Percentiles rank a stretch among this genome's conserved stretches.
phyloP scores from a whole-genome alignment of 192 early-diverging fungal genomes.

The Mycoemilia scoparia region DNA sequence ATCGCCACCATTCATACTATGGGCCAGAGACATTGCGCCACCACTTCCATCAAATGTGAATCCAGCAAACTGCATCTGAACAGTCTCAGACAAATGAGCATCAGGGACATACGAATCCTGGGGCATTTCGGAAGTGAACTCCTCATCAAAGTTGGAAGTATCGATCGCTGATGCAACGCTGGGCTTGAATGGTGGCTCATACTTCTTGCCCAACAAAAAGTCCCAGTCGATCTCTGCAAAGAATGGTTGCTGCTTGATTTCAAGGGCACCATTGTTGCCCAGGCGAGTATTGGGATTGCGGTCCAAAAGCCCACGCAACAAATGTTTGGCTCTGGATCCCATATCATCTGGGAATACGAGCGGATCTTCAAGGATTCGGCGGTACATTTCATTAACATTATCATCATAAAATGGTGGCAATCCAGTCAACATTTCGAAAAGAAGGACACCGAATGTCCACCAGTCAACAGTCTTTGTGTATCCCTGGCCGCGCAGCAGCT shows the following conservation, averaged over 20 bases:
- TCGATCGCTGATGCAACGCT: constrained; percentile 73
- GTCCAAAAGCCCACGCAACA: constrained; percentile 54
- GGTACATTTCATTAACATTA: constrained; percentile 87
- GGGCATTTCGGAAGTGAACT: constrained; percentile 88
- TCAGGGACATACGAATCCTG: constrained; percentile 72
- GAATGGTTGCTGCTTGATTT: constrained; percentile 89
- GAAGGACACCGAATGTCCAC: constrained; percentile 86
- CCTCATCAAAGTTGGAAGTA: constrained; percentile 96
- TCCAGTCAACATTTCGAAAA: constrained; percentile 82
- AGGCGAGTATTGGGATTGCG: constrained; percentile 65
- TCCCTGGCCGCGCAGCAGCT: constrained; percentile 66
- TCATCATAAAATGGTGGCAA: constrained; percentile 89
- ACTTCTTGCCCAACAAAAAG: constrained; percentile 72
- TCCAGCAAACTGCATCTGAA: constrained; percentile 89
- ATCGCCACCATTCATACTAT: too few relatives aligned
- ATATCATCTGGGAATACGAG: constrained; percentile 64
- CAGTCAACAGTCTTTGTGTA: constrained; percentile 93
- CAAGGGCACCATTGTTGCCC: constrained; percentile 70
- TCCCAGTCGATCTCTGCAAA: constrained; percentile 85
- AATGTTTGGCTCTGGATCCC: constrained; percentile 37
- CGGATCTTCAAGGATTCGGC: constrained; percentile 83
- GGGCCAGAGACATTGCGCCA: constrained; percentile 43
- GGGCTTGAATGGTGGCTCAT: constrained; percentile 86
- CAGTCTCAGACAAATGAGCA: constrained; percentile 65
- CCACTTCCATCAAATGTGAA: constrained; percentile 75